These are phyloP conservation scores for Penicillium flavigenum DNA, from an alignment of 495 filamentous ascomycete genomes.

Conservation along the genomic window DNA sequence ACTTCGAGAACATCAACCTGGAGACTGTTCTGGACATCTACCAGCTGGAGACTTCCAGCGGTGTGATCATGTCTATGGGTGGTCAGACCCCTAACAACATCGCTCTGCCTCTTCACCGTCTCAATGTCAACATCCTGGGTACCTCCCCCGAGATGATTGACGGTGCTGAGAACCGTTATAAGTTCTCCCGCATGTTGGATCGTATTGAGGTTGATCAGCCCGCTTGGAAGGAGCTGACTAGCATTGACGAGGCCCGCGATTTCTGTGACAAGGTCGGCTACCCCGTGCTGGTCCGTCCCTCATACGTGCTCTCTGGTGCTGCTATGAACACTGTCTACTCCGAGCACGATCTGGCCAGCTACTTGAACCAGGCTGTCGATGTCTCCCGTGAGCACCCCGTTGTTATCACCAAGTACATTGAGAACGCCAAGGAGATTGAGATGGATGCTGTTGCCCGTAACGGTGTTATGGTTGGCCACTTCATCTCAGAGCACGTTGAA, in stretches of 20 bases:
- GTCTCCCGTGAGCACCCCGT: constrained; percentile 98
- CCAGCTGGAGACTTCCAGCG: constrained; percentile 79
- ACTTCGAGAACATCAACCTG: constrained; percentile 96
- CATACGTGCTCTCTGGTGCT: constrained; percentile 96
- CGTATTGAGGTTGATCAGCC: constrained; percentile 94
- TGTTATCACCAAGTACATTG: constrained; percentile 99
- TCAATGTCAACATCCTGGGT: constrained; percentile 88
- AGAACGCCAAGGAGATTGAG: constrained; percentile 95
- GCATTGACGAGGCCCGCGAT: constrained; percentile 76
- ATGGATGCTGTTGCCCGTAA: constrained; percentile 91
- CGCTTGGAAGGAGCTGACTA: constrained; percentile 95
- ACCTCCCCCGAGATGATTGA: constrained; percentile 99
- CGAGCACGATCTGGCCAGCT: constrained; percentile 83
- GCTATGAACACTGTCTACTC: constrained; percentile 99
- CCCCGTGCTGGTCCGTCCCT: constrained; percentile 90
- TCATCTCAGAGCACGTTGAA: constrained; percentile 95
- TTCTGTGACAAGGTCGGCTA: constrained; percentile 91
- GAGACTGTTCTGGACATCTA: constrained; percentile 97
- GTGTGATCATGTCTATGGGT: constrained; percentile 97
- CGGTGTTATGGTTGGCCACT: constrained; percentile 86
- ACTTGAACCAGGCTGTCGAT: constrained; percentile 82
- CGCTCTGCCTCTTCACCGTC: constrained; percentile 79
- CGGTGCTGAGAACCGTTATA: constrained; percentile 94
- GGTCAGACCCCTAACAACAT: constrained; percentile 99
- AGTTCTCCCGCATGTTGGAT: constrained; percentile 97